Evolutionary conservation across 108 stramenopile species (phyloP), one percentile per base, ranked within the genome.

Genomic region (Nannochloropsis salina): DNA sequence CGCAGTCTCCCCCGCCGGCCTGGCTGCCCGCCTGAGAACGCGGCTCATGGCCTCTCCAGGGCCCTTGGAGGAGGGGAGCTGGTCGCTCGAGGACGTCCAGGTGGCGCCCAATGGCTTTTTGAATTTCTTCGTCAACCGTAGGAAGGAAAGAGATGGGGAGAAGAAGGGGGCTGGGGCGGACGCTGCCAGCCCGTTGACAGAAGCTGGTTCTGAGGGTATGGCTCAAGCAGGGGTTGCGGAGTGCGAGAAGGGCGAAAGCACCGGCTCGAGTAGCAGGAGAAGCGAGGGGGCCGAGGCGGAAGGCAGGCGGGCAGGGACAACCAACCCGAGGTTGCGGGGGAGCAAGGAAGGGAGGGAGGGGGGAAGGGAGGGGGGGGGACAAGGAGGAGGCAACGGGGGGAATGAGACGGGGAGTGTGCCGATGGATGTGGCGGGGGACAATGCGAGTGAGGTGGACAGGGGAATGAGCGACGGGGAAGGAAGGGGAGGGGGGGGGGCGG

Each of bases 91-190:
- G 21, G 31, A n/a, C 9, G n/a, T 88, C 21, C 12, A 42, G 1
- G 87, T 88, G 44, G 87, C 87, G 21, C 45, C 88, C 2, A 88
- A 88, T 31, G 88, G 88, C 2, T 89, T 89, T 45, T 43, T 89
- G 42, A 89, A 85, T 42, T 83, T 85, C 41, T 41, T 43, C 80
- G 61, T 81, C 21, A 47, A 47, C 42, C 8, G 31, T 43, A 15
- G 40, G 11, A 81, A 6, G 44, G 42, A 4, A 81, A n/a, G 40
- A 45, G 45, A n/a, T n/a, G 41, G 11, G 44, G 80, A n/a, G 42
- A 61, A 40, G 83, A 22, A n/a, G 61, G 45, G 21, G 83, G 42
- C 9, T 61, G 82, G 22, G 82, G 45, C 43, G 83, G 82, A 6
- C 41, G 40, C 81, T 42, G 45, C 81, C 80, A 86, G 45, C 80